These are phyloP conservation scores for Xylaria sp. DNA, from an alignment of 2,329 filamentous ascomycete genomes.

Conservation along the genomic window DNA sequence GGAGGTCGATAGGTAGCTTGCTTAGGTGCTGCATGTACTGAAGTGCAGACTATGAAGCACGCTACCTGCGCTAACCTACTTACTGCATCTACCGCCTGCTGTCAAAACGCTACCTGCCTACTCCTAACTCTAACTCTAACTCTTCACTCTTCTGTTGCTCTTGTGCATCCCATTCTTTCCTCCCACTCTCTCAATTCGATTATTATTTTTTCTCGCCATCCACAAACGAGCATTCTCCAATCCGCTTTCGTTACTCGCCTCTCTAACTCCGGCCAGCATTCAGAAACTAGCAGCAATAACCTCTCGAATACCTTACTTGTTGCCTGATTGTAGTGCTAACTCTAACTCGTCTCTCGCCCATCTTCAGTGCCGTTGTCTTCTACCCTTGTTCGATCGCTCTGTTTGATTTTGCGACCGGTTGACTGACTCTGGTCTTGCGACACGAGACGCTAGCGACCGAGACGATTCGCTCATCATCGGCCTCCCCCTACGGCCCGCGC, in stretches of 20 bases:
- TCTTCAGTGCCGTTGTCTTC: constrained; percentile 2
- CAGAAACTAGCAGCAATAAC: not conserved
- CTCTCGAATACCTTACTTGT: constrained; percentile 3
- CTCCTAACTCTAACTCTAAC: constrained; percentile 24
- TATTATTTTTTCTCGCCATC: constrained; percentile 19
- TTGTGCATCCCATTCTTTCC: constrained; percentile 27
- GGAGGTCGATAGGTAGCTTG: no score
- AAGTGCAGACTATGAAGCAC: not conserved
- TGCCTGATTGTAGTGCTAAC: constrained; percentile 21
- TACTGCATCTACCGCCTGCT: not conserved
- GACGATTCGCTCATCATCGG: constrained; percentile 1
- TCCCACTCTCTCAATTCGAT: constrained; percentile 17
- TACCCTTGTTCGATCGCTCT: constrained; percentile 14
- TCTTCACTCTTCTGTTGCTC: constrained; percentile 24
- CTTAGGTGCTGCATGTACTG: not conserved
- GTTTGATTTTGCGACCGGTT: constrained; percentile 22
- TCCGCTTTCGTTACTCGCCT: constrained; percentile 13
- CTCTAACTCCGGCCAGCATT: not conserved
- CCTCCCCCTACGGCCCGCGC: constrained; percentile 22
- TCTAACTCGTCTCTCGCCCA: constrained; percentile 13
- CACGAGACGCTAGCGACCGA: constrained; percentile 16
- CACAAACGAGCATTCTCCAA: constrained; percentile 25
- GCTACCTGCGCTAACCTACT: not conserved
- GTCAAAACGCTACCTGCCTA: constrained; percentile 17
- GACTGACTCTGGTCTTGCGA: constrained; percentile 18